Evolutionary conservation across 2,329 filamentous ascomycete genomes (phyloP).

Genomic region (Trichoderma pleuroti): DNA sequence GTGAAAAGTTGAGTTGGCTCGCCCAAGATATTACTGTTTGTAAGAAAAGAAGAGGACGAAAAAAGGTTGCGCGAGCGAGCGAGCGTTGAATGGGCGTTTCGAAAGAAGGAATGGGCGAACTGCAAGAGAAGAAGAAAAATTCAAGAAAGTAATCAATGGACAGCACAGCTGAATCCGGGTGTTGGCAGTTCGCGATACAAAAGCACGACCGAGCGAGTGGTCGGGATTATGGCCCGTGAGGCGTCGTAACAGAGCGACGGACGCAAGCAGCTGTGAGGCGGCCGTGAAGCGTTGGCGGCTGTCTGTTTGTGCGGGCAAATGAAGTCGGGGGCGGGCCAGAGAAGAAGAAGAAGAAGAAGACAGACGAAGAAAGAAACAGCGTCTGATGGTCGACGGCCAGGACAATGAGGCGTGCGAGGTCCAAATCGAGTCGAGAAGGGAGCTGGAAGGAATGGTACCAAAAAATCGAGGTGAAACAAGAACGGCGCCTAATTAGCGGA

Average conservation of each 20-base stretch:
- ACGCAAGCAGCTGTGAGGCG: constrained; percentile 3
- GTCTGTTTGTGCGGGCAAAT: constrained; percentile 4
- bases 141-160: constrained; percentile 33
- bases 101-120: constrained; percentile 25
- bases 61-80: constrained; percentile 12
- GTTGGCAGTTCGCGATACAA: constrained; percentile 22
- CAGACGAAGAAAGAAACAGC: neutral
- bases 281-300: neutral
- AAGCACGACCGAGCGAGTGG: constrained; percentile 22
- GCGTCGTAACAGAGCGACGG: constrained; percentile 5
- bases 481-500: constrained; percentile 28
- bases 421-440: constrained; percentile 23
- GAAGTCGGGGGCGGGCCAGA: neutral
- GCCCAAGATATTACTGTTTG: neutral
- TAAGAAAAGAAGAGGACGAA: constrained; percentile 22
- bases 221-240: constrained; percentile 13
- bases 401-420: constrained; percentile 17
- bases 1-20: neutral
- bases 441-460: constrained; percentile 27
- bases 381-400: constrained; percentile 21
- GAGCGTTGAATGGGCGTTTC: constrained; percentile 19
- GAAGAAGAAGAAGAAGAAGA: neutral
- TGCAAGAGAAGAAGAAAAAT: constrained; percentile 20
- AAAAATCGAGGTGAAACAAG: constrained; percentile 31
- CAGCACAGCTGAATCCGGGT: constrained; percentile 53